Base-by-base conservation (phyloP, 176 grass and related monocot genomes). In the Oryza brachyantha region DNA sequence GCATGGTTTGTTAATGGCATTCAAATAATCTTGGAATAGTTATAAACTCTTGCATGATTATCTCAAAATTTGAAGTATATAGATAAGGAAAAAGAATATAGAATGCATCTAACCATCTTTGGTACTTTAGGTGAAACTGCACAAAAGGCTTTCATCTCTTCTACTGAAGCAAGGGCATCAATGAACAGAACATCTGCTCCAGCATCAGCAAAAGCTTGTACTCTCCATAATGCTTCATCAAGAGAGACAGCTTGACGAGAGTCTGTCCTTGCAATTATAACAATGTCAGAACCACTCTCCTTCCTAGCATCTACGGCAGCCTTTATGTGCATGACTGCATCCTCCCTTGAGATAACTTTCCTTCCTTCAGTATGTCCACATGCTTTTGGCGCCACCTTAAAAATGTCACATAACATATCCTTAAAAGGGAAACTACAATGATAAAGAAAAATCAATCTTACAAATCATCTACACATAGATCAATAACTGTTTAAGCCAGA, bases 361-460 rank as follows among this genome's bases (percentile, higher is more conserved):
- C 96, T 79, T 85, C 96, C 96, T 87, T 88, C 83, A 69, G 92
- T 99, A 75, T 99, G 96, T 9, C 96, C 96, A 45, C 96, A 99
- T 45, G 96, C 96, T 99, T 98, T 95, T 85, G 96, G 96, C 38
- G 92, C 88, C 68, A 98, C 95, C 95, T 98, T 85, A 28, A 77
- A 83, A 79, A 62, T 55, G 21, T 10, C 13, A 32, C 28, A n/a
- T 25, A 26, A 13, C 32, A 70, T 32, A 73, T 50, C 48, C 50
- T 64, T 74, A 13, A n/a, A 66, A 78, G 5, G 55, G 50, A 70
- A 45, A 34, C 6, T 24, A 43, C 50, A 48, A 29, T 37, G 19
- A 26, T 8, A 55, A 42, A 68, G 24, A 80, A 78, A 72, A 8
- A 72, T 71, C 13, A 42, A 79, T 26, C 58, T 77, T 22, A 8